Evolutionary conservation across 2,329 filamentous ascomycete genomes (phyloP), one percentile per base, ranked within the genome.

Genomic region (Cordyceps pruinosa): DNA sequence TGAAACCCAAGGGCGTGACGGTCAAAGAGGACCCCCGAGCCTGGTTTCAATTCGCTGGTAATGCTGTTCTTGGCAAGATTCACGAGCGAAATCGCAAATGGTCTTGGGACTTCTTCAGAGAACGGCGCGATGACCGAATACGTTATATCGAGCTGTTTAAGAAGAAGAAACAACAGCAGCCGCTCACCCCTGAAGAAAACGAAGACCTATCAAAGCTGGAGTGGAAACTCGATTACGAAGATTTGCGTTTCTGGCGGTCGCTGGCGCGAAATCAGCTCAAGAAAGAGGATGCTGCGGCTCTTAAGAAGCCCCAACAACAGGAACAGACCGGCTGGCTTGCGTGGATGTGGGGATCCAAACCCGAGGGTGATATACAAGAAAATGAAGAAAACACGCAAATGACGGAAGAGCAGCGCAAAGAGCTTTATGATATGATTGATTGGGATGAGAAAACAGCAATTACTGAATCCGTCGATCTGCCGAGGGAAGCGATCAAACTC

Each of bases 371-470:
- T 51, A 81, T 88, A 41, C 79, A 88, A 45, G 79, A 76, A 47
- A 75, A 73, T 48, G 72, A 85, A 4, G 88, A 95, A 63, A 88
- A 92, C 61, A 89, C 86, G 0, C 84, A 90, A 59, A 96, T 99
- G 80, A 95, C 90, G 0, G 94, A 99, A 60, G 87, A 97, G 71
- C 92, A 99, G 70, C 87, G 93, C 42, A 91, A 97, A 69, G 93
- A 99, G 72, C 81, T 99, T 10, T 99, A 97, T 70, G 88, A 95
- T 64, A 95, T 90, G 50, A 99, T 99, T 65, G 94, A 97, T 66
- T 99, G 93, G 86, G 90, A 99, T 61, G 94, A 99, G 72, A 97
- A 97, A 76, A 86, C 92, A 59, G 89, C 88, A 2, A 80, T 99
- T 39, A 81, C 90, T 0, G 91, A 96, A 63, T 87, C 88, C 42